These are phyloP conservation scores for Colletotrichum agaves DNA, from an alignment of 2,329 filamentous ascomycete genomes.

Conservation along the genomic window DNA sequence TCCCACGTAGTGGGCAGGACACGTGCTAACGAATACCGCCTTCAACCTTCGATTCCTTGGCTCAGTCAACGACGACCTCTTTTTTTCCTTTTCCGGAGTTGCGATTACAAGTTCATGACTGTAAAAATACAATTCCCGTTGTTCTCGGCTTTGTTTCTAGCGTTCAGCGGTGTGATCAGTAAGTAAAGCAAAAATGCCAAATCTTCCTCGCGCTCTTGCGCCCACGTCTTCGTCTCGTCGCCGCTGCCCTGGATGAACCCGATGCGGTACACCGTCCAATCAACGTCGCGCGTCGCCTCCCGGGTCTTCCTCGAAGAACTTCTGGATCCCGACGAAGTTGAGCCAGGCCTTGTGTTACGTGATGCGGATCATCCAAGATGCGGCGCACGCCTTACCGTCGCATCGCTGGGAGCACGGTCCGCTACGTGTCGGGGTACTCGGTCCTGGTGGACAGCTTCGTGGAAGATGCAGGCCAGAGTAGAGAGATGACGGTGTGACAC, in stretches of 20 bases:
- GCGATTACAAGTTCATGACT: too few species aligned
- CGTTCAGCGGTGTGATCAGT: too few species aligned
- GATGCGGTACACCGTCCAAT: conserved; percentile 46
- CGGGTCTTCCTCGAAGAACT: conserved; percentile 38
- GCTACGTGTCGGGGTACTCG: conserved; percentile 37
- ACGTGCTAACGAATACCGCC: too few species aligned
- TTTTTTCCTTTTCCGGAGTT: too few species aligned
- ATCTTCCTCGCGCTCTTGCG: conserved; percentile 42
- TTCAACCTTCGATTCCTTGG: too few species aligned
- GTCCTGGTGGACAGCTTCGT: background rate
- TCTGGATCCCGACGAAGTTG: conserved; percentile 39
- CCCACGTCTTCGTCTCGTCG: conserved; percentile 43
- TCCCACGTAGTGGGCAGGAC: background rate
- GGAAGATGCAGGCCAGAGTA: conserved; percentile 39
- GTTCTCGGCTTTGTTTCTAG: too few species aligned
- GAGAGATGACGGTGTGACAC: conserved; percentile 38
- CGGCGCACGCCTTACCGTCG: conserved; percentile 44
- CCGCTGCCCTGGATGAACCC: conserved; percentile 42
- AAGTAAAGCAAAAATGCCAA: too few species aligned
- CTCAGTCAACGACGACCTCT: too few species aligned
- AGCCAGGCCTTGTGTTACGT: conserved; percentile 36
- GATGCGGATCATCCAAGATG: conserved; percentile 40
- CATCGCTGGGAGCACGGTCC: conserved; percentile 41
- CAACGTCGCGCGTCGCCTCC: conserved; percentile 39
- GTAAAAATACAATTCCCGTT: too few species aligned